Percentiles rank a stretch among this genome's conserved stretches.
Conservation (phyloP, 2,329 filamentous ascomycete genomes). For the Aspergillus sp. region DNA sequence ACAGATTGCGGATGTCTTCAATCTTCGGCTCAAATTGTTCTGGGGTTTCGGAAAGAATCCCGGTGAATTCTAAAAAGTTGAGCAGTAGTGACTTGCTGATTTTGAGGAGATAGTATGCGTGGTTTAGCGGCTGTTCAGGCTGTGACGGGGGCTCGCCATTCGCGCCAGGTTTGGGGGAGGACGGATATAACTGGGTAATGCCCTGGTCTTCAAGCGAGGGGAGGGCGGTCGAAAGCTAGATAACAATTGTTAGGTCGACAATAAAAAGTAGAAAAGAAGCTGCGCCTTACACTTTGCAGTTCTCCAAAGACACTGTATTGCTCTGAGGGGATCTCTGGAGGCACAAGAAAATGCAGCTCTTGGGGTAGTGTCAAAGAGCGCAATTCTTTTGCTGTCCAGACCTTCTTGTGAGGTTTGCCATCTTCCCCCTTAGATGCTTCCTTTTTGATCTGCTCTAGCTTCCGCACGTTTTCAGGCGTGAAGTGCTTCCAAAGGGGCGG, state of each 20-base stretch:
- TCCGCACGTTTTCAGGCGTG: constrained; percentile 69
- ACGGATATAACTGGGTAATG: constrained; percentile 69
- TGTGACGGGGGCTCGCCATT: constrained; percentile 48
- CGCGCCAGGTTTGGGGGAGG: constrained; percentile 52
- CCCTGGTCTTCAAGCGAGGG: constrained; percentile 68
- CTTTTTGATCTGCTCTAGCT: constrained; percentile 53
- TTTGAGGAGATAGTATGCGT: constrained; percentile 65
- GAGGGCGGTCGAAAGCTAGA: constrained; percentile 57
- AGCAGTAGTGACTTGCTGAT: constrained; percentile 82
- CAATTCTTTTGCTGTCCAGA: constrained; percentile 35
- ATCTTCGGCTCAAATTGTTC: constrained; percentile 69
- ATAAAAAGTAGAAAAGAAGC: too few relatives aligned
- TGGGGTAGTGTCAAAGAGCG: constrained; percentile 57
- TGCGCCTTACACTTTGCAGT: constrained; percentile 54
- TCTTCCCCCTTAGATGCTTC: constrained; percentile 32
- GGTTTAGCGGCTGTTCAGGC: constrained; percentile 47
- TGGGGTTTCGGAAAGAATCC: constrained; percentile 68
- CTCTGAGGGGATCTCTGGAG: constrained; percentile 74
- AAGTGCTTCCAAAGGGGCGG: constrained; percentile 90
- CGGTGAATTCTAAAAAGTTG: constrained; percentile 83
- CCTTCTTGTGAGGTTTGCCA: constrained; percentile 30
- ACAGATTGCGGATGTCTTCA: constrained; percentile 73
- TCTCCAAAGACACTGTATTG: constrained; percentile 74
- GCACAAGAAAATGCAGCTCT: constrained; percentile 75
- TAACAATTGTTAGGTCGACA: background rate